Base-by-base conservation (phyloP, 441 rosid species). In the Arabidopsis hybrid region DNA sequence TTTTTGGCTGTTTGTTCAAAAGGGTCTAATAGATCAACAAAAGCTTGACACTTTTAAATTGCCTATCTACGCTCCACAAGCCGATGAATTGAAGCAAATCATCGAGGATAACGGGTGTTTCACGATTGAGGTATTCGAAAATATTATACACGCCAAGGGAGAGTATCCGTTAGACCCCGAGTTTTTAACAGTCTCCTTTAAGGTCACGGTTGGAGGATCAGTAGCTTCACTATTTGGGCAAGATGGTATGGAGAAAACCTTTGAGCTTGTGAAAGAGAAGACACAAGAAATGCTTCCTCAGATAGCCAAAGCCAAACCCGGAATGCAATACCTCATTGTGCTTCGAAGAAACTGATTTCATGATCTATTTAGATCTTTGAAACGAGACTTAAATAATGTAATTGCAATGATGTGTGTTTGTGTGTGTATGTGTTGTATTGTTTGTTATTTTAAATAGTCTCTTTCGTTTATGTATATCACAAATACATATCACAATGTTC, bases 21-120 rank as follows among this genome's bases (percentile, higher is more conserved):
- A 74, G 82, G 79, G 79, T 34, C 4, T 79, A 45, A 60, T 79
- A 7, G 71, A 67, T 13, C 47, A 75, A 68, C 70, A 71, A 26
- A 61, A 63, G 31, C 64, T 81, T 36, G 60, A 65, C 9, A 40
- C 61, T 11, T 82, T 82, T 46, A 82, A 76, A 17, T 6, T 82
- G 4, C 67, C 79, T 2, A 0, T 47, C 1, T 73, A 75, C 35
- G 29, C 21, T 18, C 42, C 77, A 8, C 32, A 40, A 1, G 6
- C 4, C 0, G 14, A 29, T 45, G 77, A 65, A 38, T n/a, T 76
- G 17, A 62, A 72, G 32, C 70, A 1, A 35, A 42, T 75, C 34
- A 67, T 75, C 21, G 31, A 67, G 13, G 47, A 39, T 5, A 71
- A 75, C 4, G 77, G 74, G 8, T 16, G 46, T 47, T 79, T 75